phyloP scores from a whole-genome alignment of 139 green algal species.

The Micractinium sp. region DNA sequence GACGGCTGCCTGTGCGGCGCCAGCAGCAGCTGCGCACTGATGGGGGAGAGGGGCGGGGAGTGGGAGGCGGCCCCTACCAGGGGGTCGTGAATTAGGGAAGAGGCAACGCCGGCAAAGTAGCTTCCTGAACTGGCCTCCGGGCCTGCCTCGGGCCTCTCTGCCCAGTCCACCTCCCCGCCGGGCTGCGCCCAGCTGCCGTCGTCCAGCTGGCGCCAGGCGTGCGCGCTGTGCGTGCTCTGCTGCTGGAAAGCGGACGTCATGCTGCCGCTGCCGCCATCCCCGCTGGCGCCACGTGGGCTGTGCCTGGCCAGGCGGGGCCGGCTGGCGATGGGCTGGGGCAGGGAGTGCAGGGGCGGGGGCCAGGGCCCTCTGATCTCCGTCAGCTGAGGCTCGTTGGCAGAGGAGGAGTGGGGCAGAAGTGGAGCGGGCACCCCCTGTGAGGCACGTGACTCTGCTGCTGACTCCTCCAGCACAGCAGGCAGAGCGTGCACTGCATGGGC shows the following conservation, averaged over 20 bases:
- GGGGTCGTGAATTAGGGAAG: background rate
- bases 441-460: background rate
- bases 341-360: background rate
- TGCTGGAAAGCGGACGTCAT: background rate
- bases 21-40: conserved; percentile 7
- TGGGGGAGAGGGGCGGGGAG: conserved; percentile 21
- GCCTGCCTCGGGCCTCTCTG: background rate
- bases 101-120: background rate
- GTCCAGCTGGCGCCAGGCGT: conserved; percentile 17
- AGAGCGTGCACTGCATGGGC: background rate
- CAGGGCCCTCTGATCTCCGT: conserved; percentile 18
- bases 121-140: background rate
- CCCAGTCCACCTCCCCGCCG: conserved; percentile 23
- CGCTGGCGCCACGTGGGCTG: background rate
- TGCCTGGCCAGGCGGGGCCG: background rate
- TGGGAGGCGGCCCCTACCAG: conserved; percentile 12
- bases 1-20: background rate
- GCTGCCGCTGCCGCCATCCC: background rate
- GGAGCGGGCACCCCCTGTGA: background rate
- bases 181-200: conserved; percentile 14
- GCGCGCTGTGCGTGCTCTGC: background rate
- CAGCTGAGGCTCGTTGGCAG: conserved; percentile 2
- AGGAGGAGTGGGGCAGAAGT: background rate
- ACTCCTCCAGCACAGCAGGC: background rate
- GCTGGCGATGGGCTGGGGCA: background rate